Base-by-base conservation (phyloP, 345 rosid genomes). In the Eucalyptus decipiens region DNA sequence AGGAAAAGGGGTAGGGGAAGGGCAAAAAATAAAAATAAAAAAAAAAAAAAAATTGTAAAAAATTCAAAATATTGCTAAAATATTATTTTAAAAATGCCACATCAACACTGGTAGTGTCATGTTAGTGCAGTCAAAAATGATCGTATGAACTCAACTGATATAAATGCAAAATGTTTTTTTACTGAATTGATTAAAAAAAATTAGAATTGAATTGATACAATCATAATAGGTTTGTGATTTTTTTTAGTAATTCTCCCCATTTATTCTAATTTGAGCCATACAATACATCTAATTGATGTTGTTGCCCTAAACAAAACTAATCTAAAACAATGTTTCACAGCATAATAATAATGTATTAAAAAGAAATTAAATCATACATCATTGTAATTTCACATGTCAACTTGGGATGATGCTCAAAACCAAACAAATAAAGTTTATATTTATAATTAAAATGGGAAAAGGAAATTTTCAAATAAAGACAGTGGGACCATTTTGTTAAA, bases 71-170 rank as follows among this genome's bases (percentile, higher is more conserved):
- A 3, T 19, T 52, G 5, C 2, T 52, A 52, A 52, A 19, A 52
- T 19, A 52, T 19, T 52, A 52, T 52, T 52, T 7, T 19, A 18
- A 52, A 52, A 52, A 52, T 52, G 23, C 9, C 9, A 18, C 0
- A 51, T 51, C 23, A 51, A 51, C 2, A 18, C 9, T 3, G 0
- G 23, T 51, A 51, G 23, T 51, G 23, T 0, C 1, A 1, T 51
- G 4, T 51, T 4, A 6, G 2, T 1, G 2, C 1, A 4, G 14
- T 47, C 0, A 19, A 37, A 52, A 52, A 0, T 19, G 2, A 52
- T 50, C 4, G 3, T 1, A 50, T 50, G 8, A 17, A 17, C 52
- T 50, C 0, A 50, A 50, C 0, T 6, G 0, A 50, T 6, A 17
- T 19, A 52, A 8, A 52, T 52, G 4, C 1, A 18, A 52, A 18